Percentiles rank a stretch among this genome's conserved stretches.
Evolutionary conservation across 768 basidiomycete species (phyloP).

Genomic region (Boletus sp.): DNA sequence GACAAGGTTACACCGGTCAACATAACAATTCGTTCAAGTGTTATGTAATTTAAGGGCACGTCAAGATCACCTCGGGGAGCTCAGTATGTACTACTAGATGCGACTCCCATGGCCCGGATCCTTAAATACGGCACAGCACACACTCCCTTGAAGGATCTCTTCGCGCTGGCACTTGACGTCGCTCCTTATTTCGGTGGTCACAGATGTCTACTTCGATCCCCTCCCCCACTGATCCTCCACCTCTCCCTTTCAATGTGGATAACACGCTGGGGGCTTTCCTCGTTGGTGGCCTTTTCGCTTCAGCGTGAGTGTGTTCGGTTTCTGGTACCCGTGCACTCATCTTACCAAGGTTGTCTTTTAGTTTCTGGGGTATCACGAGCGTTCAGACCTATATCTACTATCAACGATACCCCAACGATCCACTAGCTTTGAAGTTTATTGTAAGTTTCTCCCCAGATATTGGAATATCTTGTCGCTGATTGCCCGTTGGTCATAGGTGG

Average conservation of each 20-base stretch:
- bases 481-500: slow-evolving; percentile 34
- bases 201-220: slow-evolving; percentile 9
- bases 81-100: too few species aligned
- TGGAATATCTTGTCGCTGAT: slow-evolving; percentile 26
- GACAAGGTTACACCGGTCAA: not conserved
- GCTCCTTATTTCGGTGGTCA: not conserved
- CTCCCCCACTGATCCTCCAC: not conserved
- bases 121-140: not conserved
- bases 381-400: slow-evolving; percentile 56
- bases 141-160: not conserved
- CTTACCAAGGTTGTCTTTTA: slow-evolving; percentile 18
- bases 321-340: not conserved
- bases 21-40: not conserved
- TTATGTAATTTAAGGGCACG: not conserved
- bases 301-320: slow-evolving; percentile 41
- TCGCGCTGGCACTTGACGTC: not conserved
- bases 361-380: slow-evolving; percentile 61
- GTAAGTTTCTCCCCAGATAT: slow-evolving; percentile 27
- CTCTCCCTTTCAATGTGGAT: slow-evolving; percentile 33
- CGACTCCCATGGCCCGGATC: not conserved
- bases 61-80: too few species aligned
- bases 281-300: slow-evolving; percentile 50
- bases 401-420: slow-evolving; percentile 36
- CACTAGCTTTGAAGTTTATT: slow-evolving; percentile 33
- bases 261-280: slow-evolving; percentile 56